A percentile compares a stretch with the other conserved stretches of the same genome.
These are phyloP conservation scores for Populus simonii DNA, from an alignment of 345 rosid species.

Conservation along the genomic window DNA sequence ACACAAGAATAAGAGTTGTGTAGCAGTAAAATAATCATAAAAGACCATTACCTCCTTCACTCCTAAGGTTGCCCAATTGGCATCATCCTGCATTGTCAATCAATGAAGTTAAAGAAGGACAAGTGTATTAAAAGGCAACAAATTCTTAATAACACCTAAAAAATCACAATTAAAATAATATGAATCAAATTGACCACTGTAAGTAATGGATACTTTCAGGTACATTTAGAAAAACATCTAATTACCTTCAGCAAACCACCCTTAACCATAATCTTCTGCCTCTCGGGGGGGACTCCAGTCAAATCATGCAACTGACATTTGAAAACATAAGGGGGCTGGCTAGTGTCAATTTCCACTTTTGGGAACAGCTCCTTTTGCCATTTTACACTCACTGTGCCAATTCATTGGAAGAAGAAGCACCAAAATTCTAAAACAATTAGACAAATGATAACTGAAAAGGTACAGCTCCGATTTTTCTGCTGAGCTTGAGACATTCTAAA, in stretches of 20 bases:
- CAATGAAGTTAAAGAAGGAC: background rate
- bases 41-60: constrained; percentile 59
- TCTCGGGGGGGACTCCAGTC: constrained; percentile 90
- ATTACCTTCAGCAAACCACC: constrained; percentile 89
- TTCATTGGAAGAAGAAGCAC: background rate
- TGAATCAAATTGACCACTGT: background rate
- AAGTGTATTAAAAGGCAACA: background rate
- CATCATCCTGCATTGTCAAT: constrained; percentile 67
- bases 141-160: background rate
- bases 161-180: background rate
- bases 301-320: constrained; percentile 84
- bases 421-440: background rate
- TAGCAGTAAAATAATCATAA: constrained; percentile 1
- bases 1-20: background rate
- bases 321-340: constrained; percentile 80
- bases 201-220: background rate
- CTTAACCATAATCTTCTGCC: constrained; percentile 98
- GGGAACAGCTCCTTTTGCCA: constrained; percentile 91
- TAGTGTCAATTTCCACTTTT: constrained; percentile 70
- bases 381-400: constrained; percentile 72
- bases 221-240: background rate
- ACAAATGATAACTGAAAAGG: background rate
- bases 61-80: constrained; percentile 80
- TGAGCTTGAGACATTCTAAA: background rate
- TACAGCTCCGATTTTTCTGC: background rate